Conservation (phyloP, 2,329 filamentous ascomycete species). For the Zarea fungicola region DNA sequence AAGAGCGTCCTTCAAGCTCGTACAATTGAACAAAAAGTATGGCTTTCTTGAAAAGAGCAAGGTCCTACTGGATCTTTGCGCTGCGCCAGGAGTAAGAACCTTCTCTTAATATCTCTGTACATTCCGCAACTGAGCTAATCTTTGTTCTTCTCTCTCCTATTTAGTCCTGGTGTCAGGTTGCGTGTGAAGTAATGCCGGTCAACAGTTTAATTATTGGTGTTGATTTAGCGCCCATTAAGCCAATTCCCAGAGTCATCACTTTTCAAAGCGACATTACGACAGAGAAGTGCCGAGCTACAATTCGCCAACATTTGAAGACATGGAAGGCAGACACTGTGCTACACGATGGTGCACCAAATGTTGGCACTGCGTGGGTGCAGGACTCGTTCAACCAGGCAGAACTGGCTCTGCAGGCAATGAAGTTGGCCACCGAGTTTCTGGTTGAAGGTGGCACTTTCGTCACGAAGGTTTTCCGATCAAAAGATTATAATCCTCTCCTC, state of each 20-base stretch:
- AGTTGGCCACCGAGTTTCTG: constrained; percentile 90
- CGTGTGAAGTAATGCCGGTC: constrained; percentile 87
- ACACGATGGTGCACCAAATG: constrained; percentile 95
- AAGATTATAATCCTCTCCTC: constrained; percentile 90
- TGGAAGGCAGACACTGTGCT: constrained; percentile 95
- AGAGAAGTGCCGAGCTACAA: constrained; percentile 87
- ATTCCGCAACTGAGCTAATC: not conserved
- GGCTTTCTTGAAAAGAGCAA: constrained; percentile 95
- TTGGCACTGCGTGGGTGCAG: constrained; percentile 96
- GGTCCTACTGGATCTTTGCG: constrained; percentile 94
- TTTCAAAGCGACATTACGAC: constrained; percentile 98
- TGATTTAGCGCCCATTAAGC: constrained; percentile 90
- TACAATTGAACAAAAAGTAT: constrained; percentile 99
- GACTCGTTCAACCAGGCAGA: constrained; percentile 98
- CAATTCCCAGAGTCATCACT: constrained; percentile 87
- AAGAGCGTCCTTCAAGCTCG: constrained; percentile 93
- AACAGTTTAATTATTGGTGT: constrained; percentile 90
- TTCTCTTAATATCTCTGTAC: not conserved
- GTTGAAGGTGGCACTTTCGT: constrained; percentile 87
- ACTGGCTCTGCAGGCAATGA: constrained; percentile 82
- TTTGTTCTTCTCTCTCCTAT: constrained; percentile 17
- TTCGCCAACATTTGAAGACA: constrained; percentile 84
- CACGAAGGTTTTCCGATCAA: constrained; percentile 95
- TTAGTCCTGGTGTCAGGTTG: constrained; percentile 92
- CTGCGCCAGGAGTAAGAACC: constrained; percentile 76